Evolutionary conservation across 2,329 filamentous ascomycete genomes (phyloP).

Genomic region (Aspergillus tubingensis): DNA sequence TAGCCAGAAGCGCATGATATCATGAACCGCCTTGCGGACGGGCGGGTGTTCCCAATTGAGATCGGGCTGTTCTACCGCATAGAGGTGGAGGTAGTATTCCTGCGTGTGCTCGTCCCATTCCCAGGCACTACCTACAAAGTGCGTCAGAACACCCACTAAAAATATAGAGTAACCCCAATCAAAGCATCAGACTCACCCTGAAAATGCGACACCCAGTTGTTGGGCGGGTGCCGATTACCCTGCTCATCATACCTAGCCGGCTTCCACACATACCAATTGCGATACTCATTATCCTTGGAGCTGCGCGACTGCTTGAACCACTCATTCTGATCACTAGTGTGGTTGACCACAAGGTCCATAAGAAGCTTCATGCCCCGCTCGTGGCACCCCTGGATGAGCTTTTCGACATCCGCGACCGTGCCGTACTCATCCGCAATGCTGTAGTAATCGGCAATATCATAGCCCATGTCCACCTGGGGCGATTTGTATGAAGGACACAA

Average conservation of each 20-base stretch:
- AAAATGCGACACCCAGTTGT: slow-evolving; percentile 60
- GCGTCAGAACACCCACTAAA: not conserved
- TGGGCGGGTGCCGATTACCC: slow-evolving; percentile 68
- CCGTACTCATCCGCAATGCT: slow-evolving; percentile 67
- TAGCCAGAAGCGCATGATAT: slow-evolving; percentile 77
- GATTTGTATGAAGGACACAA: slow-evolving; percentile 53
- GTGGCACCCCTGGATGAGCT: slow-evolving; percentile 61
- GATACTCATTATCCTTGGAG: slow-evolving; percentile 63
- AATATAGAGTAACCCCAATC: rapidly evolving
- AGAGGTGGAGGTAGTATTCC: slow-evolving; percentile 78
- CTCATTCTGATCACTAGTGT: slow-evolving; percentile 70
- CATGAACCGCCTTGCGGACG: slow-evolving; percentile 69
- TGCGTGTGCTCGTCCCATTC: slow-evolving; percentile 69
- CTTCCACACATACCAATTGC: slow-evolving; percentile 67
- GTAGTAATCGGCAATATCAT: slow-evolving; percentile 63
- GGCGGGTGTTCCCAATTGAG: slow-evolving; percentile 80
- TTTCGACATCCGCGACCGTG: slow-evolving; percentile 65
- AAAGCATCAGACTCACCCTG: slow-evolving; percentile 22
- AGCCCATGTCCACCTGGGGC: slow-evolving; percentile 57
- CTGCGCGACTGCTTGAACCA: slow-evolving; percentile 71
- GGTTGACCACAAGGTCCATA: slow-evolving; percentile 76
- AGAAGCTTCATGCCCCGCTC: slow-evolving; percentile 68
- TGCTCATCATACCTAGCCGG: slow-evolving; percentile 56
- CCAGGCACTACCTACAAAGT: slow-evolving; percentile 42
- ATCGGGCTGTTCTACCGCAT: slow-evolving; percentile 74